Evolutionary conservation across 140 eudicot species (phyloP).

Genomic region (Anethum foeniculum): DNA sequence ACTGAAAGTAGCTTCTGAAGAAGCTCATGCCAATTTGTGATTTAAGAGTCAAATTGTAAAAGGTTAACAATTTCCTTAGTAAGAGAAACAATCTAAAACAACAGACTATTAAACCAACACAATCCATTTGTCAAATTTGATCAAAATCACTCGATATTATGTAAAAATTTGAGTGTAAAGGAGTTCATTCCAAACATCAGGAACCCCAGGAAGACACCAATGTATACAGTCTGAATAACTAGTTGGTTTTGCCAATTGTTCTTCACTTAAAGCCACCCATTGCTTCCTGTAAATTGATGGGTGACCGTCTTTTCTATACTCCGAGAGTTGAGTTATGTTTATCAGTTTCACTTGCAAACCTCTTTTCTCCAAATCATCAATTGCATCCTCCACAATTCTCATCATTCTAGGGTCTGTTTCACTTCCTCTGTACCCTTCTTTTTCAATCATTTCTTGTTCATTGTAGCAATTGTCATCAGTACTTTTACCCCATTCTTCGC

Average conservation of each 20-base stretch:
- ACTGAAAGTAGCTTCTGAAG: background rate
- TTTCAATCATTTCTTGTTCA: conserved; percentile 42
- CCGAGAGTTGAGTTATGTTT: conserved; percentile 75
- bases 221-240: conserved; percentile 64
- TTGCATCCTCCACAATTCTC: conserved; percentile 41
- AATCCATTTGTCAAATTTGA: background rate
- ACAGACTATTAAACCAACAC: background rate
- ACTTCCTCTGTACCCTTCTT: conserved; percentile 42
- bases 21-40: background rate
- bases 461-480: conserved; percentile 36
- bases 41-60: background rate
- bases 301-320: conserved; percentile 65
- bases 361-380: conserved; percentile 31
- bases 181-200: conserved; percentile 69
- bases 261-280: conserved; percentile 41
- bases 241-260: conserved; percentile 38
- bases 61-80: background rate
- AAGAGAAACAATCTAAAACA: background rate
- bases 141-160: background rate
- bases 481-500: conserved; percentile 52
- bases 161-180: conserved; percentile 40
- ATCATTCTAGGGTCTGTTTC: conserved; percentile 56
- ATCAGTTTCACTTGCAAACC: conserved; percentile 46
- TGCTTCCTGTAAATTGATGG: conserved; percentile 55
- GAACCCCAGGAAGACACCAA: conserved; percentile 89